Base-by-base conservation (phyloP, 768 basidiomycete species). In the Hydnomerulius pinastri region DNA sequence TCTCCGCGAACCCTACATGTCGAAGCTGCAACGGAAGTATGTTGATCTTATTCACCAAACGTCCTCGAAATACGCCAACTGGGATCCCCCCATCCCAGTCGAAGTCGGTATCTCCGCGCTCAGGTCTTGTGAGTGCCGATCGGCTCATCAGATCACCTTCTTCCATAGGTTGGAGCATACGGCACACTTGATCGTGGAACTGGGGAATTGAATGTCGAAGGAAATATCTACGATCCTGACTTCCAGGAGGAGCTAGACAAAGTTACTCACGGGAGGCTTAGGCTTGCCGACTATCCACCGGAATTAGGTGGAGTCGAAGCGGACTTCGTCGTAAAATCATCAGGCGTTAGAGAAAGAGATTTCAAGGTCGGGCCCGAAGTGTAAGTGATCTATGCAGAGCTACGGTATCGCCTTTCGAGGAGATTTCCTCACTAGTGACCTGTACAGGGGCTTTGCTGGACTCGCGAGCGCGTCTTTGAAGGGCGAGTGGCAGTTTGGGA, bases 11-110 rank as follows among this genome's bases (percentile, higher is more conserved):
- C 20, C 64, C 4, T 57, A 23, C 18, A 63, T 64, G 56, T n/a
- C 47, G 0, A 18, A 6, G 23, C 51, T 59, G 4, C 60, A 62
- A 3, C 62, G 72, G 41, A 72, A 73, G 43, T 73, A 63, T 56
- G 50, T 63, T 38, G 72, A 73, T 33, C 68, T 73, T n/a, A 67
- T 73, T 40, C 61, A 25, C 1, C 36, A 49, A 0, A 55, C 43
- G 4, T 64, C 69, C 23, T 67, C 70, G 4, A 73, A 71, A 54
- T 73, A 70, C 71, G 70, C 58, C 38, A 73, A 65, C 50, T 73
- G 68, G 70, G 69, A 73, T 11, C 72, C 71, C 0, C 67, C 69
- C 33, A 62, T 60, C 37, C 59, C 59, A 8, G 54, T 73, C 33
- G 53, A 65, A 59, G 71, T 71, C 15, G 42, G 60, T 55, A 17